These are phyloP conservation scores for Magnaporthales sp. DNA, from an alignment of 2,329 filamentous ascomycete species.

Conservation along the genomic window DNA sequence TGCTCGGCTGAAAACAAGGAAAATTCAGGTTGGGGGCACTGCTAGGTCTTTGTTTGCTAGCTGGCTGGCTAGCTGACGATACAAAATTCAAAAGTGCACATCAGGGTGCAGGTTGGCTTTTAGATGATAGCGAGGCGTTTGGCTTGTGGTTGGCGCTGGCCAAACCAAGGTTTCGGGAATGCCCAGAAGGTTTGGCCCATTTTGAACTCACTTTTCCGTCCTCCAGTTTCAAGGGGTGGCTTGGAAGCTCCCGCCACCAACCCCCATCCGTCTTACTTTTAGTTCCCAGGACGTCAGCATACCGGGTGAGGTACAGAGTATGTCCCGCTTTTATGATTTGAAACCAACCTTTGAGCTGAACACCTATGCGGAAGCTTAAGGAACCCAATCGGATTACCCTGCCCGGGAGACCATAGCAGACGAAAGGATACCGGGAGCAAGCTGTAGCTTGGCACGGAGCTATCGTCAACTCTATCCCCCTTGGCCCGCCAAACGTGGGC, in stretches of 20 bases:
- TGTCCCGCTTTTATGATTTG: background rate
- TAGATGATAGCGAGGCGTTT: background rate
- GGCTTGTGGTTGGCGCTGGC: background rate
- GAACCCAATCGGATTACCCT: background rate
- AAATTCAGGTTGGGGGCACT: background rate
- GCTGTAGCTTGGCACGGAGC: background rate
- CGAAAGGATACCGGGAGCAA: background rate
- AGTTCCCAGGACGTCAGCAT: background rate
- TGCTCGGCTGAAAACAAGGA: conserved; percentile 45
- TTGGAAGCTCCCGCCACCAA: background rate
- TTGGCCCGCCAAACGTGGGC: background rate
- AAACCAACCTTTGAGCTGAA: background rate
- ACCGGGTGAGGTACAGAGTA: background rate
- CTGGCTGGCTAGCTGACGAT: background rate
- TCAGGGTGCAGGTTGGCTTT: background rate
- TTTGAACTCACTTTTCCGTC: background rate
- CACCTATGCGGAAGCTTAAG: background rate
- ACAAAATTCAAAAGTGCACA: background rate
- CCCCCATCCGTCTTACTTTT: background rate
- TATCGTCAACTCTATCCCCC: background rate
- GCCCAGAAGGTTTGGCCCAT: background rate
- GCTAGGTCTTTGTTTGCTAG: background rate
- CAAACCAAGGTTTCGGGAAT: background rate
- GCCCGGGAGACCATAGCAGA: background rate
- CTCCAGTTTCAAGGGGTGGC: background rate